Evolutionary conservation across 2,329 filamentous ascomycete species (phyloP), one percentile per base, ranked within the genome.

Genomic region (Aureobasidium sp.): DNA sequence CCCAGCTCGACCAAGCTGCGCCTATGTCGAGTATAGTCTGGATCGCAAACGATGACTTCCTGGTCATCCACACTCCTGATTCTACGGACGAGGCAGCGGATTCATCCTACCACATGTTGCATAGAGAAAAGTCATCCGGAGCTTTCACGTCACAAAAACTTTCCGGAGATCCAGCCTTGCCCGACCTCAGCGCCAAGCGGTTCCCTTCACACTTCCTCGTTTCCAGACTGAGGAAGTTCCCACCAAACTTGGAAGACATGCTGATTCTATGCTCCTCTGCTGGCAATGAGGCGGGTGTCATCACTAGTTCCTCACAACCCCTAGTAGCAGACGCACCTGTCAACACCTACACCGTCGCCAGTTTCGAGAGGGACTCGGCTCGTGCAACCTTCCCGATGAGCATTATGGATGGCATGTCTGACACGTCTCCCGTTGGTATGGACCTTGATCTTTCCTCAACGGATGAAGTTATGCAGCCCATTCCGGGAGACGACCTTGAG

Each of bases 21-120:
- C 49, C 64, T 21, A 60, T 73, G 30, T 70, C 68, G 4, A 88
- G 88, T 16, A 81, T 99, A 44, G 82, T 82, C 41, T 99, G 95
- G 94, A 81, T 97, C 25, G 89, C 94, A 69, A 96, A 94, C 67
- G 78, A 95, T 67, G 77, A 93, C 2, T 95, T 97, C 71, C 79
- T 97, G 48, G 81, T 87, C 61, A 83, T 94, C 29, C 88, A 97
- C 73, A 90, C 89, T 1, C 81, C 84, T n/a, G 77, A 68, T 50
- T 65, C 67, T 21, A 48, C 50, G 1, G 60, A 59, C 10, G 49
- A 59, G 14, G 49, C 54, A 81, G 34, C 82, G 81, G 64, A 82
- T 30, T 91, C 89, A 0, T 80, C 82, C n/a, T 96, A 91, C 69
- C 87, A 95, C 71, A 79, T 96, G 59, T 85, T 96, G 62, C 88